phyloP scores from a whole-genome alignment of 768 basidiomycete species.

The Trametes cingulata region DNA sequence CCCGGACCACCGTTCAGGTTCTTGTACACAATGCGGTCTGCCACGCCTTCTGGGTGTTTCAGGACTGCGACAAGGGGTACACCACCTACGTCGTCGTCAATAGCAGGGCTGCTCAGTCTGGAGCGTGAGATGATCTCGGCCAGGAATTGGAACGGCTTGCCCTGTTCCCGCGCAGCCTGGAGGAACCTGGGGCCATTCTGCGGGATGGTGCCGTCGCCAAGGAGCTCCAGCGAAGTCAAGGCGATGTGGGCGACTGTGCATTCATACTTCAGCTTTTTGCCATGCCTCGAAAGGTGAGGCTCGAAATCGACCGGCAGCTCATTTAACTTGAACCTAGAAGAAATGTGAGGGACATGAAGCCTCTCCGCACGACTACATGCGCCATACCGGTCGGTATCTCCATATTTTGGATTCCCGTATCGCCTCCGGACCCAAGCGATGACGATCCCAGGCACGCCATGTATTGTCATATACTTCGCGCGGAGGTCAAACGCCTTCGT shows the following conservation, averaged over 20 bases:
- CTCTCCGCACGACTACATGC: background rate
- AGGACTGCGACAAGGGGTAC: slow-evolving; percentile 44
- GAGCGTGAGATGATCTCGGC: slow-evolving; percentile 30
- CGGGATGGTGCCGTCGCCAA: slow-evolving; percentile 43
- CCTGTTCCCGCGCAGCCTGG: slow-evolving; percentile 35
- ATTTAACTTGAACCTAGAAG: slow-evolving; percentile 32
- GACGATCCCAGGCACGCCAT: slow-evolving; percentile 42
- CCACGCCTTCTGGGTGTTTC: slow-evolving; percentile 33
- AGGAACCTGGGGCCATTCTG: slow-evolving; percentile 42
- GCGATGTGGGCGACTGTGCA: slow-evolving; percentile 44
- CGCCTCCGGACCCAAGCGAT: slow-evolving; percentile 53
- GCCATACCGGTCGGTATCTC: background rate
- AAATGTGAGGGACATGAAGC: too few relatives aligned
- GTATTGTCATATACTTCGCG: slow-evolving; percentile 54
- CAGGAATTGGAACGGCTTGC: slow-evolving; percentile 44
- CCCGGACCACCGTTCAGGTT: slow-evolving; percentile 39
- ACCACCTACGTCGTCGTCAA: slow-evolving; percentile 42
- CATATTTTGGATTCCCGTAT: background rate
- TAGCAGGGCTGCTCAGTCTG: slow-evolving; percentile 36
- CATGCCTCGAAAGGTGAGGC: slow-evolving; percentile 39
- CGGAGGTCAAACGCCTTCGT: slow-evolving; percentile 57
- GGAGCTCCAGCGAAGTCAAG: slow-evolving; percentile 44
- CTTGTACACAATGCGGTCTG: slow-evolving; percentile 43
- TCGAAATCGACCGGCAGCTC: slow-evolving; percentile 36
- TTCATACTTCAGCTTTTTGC: slow-evolving; percentile 44